Percentiles rank a stretch among this genome's conserved stretches.
These are phyloP conservation scores for Penicillium sp. DNA, from an alignment of 2,329 filamentous ascomycete species.

Conservation along the genomic window DNA sequence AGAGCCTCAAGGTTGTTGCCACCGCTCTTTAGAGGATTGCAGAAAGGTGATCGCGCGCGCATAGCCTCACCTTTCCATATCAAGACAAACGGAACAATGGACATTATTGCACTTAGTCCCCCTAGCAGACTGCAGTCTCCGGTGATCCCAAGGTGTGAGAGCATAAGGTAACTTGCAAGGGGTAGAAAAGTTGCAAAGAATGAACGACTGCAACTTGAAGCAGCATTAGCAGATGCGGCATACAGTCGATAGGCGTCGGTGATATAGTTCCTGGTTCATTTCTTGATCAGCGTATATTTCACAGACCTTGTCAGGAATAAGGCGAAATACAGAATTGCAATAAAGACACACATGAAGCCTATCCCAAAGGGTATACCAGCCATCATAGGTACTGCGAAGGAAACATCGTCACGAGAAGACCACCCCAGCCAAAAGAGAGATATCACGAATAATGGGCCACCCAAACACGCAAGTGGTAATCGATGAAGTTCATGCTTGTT, in stretches of 20 bases:
- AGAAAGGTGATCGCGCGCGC: neutral
- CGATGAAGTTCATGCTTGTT: too few relatives aligned
- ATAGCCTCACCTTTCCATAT: neutral
- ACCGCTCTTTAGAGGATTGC: neutral
- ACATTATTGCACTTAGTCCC: neutral
- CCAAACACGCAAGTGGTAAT: too few relatives aligned
- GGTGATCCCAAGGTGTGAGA: neutral
- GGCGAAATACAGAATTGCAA: neutral
- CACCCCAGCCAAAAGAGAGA: too few relatives aligned
- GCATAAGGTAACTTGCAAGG: constrained; percentile 1
- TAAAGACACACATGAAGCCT: neutral
- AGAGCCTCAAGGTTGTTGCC: neutral
- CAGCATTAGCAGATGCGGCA: neutral
- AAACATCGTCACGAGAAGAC: too few relatives aligned
- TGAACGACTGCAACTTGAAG: neutral
- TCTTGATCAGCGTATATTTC: neutral
- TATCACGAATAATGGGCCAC: too few relatives aligned
- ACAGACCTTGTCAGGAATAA: neutral
- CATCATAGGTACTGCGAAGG: too few relatives aligned
- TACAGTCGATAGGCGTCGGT: neutral
- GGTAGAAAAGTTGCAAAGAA: neutral
- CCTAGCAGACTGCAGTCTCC: neutral
- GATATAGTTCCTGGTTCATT: neutral
- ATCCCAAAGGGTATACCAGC: neutral
- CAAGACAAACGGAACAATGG: neutral